Evolutionary conservation across 306 rosid species (phyloP), one percentile per base, ranked within the genome.

Genomic region (Amphicarpaea edgeworthii): DNA sequence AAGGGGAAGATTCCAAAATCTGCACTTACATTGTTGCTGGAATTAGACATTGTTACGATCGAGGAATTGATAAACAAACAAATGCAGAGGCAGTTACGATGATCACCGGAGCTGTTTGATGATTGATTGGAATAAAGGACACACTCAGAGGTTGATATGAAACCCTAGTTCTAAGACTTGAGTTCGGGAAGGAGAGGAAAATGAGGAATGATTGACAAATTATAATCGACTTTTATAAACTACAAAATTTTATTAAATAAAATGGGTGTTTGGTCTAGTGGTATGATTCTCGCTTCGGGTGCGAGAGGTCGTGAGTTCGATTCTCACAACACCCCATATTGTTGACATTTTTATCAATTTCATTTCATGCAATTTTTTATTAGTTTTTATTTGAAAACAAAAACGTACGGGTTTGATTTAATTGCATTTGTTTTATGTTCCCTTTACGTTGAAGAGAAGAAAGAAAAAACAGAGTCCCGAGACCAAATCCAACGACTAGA

Each of bases 241-340:
- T 20, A 7, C 7, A 17, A 19, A 7, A 21, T 21, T 12, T 3
- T 0, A 23, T 0, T 3, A 0, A 11, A 10, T 7, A 41, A 17
- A 1, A 0, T 1, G 92, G 89, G 90, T 77, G 89, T 84, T 87
- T 87, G 95, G 95, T 90, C 89, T 84, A 87, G 89, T 86, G 88
- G 91, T 86, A 83, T 90, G 91, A 90, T 90, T 88, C 88, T 88
- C 81, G 88, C 87, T 86, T 86, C 82, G 84, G 90, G 88, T 90
- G 86, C 85, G 83, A 85, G 96, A 85, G 90, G 83, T 72, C 84
- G 82, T 14, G 88, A 79, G 89, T 86, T 88, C 89, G 93, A 85
- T 90, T 88, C 96, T 88, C 89, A 84, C 83, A 81, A 85, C 91
- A 75, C 86, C 89, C 88, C 70, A 0, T 30, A 0, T 30, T 30